Evolutionary conservation across 371 early-diverging fungal species (phyloP), one percentile per base, ranked within the genome.

Genomic region (Mucor racemosus): DNA sequence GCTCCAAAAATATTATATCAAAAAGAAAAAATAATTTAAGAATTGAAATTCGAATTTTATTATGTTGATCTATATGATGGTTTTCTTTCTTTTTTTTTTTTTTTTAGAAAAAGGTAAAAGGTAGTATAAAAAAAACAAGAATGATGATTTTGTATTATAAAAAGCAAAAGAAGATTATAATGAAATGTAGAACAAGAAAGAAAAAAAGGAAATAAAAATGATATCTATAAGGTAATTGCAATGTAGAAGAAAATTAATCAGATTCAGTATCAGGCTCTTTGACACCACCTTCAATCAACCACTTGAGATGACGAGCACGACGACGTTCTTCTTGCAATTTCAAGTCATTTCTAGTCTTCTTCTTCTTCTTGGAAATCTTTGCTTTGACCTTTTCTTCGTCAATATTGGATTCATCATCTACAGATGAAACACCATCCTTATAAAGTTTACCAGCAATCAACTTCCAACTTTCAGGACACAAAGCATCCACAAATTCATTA

Each of bases 391-490:
- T 83, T 57, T 79, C 88, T 59, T 86, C 87, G 21, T 85, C 79
- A 59, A 88, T 86, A 50, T 86, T 84, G 62, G 84, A 85, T 64
- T 88, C 86, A 66, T 84, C 85, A 41, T 89, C 87, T 34, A 76
- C 86, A 7, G 81, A 84, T 5, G 82, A 78, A 71, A 88, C 82
- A 64, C 87, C 87, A 62, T 77, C 72, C 65, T 79, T 82, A 17
- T 71, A 76, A 59, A 86, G 68, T 21, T 73, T 63, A 41, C 92
- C 92, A 21, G 73, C 87, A 42, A 91, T 88, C 60, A 93, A 83
- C 31, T 85, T 76, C 92, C 93, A 95, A 38, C 88, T 78, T 80
- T 94, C 94, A 62, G 90, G 88, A 78, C 94, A 94, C 17, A 92
- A 82, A 1, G 89, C 90, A n/a, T 79, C 72, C 55, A 92, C 86